phyloP scores from a whole-genome alignment of 2,329 filamentous ascomycete species.

The Ophiostoma montium region DNA sequence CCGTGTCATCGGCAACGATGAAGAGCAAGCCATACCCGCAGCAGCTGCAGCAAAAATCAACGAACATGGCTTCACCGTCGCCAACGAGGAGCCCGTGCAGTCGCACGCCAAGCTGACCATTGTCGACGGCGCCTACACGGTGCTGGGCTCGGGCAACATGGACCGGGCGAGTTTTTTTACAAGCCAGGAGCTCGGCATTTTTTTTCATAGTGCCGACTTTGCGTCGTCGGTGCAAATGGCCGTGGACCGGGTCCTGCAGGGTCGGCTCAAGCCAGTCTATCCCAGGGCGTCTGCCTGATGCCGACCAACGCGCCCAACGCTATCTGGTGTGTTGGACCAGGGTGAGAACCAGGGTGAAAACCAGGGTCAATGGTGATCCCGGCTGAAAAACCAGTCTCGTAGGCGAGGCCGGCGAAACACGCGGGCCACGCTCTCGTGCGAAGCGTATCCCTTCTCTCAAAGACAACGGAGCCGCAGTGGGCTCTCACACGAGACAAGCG shows the following conservation, averaged over 20 bases:
- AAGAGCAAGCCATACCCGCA: slow-evolving; percentile 11
- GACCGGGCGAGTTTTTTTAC: slow-evolving; percentile 79
- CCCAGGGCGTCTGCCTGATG: background rate
- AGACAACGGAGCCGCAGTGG: background rate
- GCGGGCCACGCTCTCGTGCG: background rate
- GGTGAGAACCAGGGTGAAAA: background rate
- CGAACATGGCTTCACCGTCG: slow-evolving; percentile 12
- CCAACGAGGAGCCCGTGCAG: slow-evolving; percentile 48
- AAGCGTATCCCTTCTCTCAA: too few relatives aligned
- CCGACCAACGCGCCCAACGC: too few relatives aligned
- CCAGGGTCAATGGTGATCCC: too few relatives aligned
- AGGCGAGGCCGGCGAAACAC: background rate
- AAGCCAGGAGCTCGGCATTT: slow-evolving; percentile 66
- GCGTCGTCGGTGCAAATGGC: slow-evolving; percentile 18
- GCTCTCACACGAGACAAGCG: too few relatives aligned
- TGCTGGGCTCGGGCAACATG: slow-evolving; percentile 71
- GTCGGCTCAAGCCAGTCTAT: slow-evolving; percentile 13
- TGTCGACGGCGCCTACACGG: slow-evolving; percentile 51
- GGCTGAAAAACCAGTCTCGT: too few relatives aligned
- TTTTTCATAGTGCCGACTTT: slow-evolving; percentile 30
- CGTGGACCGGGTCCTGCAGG: slow-evolving; percentile 21
- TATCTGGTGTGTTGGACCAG: background rate
- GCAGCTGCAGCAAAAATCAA: background rate
- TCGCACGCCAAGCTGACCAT: slow-evolving; percentile 67
- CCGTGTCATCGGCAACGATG: background rate